Conservation (phyloP, 106 monocot species). For the Cymbidium sinense region DNA sequence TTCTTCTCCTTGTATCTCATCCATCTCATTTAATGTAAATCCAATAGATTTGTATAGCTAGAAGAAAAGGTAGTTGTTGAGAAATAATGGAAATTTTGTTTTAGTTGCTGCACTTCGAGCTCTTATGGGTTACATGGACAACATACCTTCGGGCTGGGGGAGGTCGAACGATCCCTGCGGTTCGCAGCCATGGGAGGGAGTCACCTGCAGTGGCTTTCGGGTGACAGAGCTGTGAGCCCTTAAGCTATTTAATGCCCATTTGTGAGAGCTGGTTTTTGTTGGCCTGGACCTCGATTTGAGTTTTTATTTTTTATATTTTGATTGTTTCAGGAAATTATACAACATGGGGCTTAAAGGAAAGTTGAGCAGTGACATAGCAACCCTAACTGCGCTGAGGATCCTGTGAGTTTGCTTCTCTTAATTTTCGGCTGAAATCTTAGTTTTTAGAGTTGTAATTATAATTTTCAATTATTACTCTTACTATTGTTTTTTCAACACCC, state of each 20-base stretch:
- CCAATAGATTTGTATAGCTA: background rate
- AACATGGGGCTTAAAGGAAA: slow-evolving; percentile 38
- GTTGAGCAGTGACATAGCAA: slow-evolving; percentile 28
- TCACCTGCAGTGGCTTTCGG: slow-evolving; percentile 26
- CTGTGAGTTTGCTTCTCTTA: slow-evolving; percentile 23
- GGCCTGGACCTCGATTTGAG: background rate
- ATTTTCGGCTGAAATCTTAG: background rate
- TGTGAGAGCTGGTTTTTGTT: background rate
- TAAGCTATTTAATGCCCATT: background rate
- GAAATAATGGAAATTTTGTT: background rate
- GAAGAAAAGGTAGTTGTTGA: background rate
- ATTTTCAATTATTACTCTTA: background rate
- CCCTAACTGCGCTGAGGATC: slow-evolving; percentile 17
- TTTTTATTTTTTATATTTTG: background rate
- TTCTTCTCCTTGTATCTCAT: background rate
- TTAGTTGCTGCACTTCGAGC: slow-evolving; percentile 29
- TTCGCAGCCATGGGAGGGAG: slow-evolving; percentile 35
- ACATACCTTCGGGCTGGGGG: slow-evolving; percentile 36
- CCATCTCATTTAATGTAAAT: background rate
- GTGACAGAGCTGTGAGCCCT: slow-evolving; percentile 32
- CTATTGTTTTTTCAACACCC: background rate
- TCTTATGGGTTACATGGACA: slow-evolving; percentile 26
- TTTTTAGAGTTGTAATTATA: background rate
- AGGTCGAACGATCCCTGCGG: slow-evolving; percentile 36
- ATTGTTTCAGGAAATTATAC: slow-evolving; percentile 26